A percentile compares a stretch with the other conserved stretches of the same genome.
Conservation (phyloP, 2,329 filamentous ascomycete species). For the Nemania abortiva region DNA sequence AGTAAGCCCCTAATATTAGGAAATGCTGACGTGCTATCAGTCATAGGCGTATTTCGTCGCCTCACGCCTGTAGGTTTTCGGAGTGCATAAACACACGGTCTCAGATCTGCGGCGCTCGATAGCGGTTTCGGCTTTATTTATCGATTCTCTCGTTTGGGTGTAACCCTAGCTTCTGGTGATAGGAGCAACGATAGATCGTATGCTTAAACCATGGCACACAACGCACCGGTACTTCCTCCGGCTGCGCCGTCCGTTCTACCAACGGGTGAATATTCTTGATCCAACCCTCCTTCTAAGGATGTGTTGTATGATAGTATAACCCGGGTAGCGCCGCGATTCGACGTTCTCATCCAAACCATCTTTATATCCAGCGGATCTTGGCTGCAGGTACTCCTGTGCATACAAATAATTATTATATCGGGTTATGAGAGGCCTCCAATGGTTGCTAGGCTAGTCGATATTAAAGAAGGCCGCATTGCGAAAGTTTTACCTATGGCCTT, state of each 20-base stretch:
- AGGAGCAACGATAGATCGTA: not conserved
- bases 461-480: not conserved
- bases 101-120: not conserved
- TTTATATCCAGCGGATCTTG: not conserved
- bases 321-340: conserved; percentile 30
- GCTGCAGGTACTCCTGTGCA: conserved; percentile 12
- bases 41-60: not conserved
- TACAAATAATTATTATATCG: not conserved
- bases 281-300: conserved; percentile 5
- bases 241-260: conserved; percentile 9
- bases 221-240: conserved; percentile 14
- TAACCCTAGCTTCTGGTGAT: conserved; percentile 9
- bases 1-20: not conserved
- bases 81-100: not conserved
- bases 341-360: not conserved
- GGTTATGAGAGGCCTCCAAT: not conserved
- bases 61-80: not conserved
- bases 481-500: not conserved
- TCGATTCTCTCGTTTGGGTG: not conserved
- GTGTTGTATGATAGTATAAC: conserved; percentile 8
- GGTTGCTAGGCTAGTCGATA: not conserved
- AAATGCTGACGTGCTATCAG: not conserved
- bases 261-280: not conserved
- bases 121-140: not conserved
- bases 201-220: conserved; percentile 4